Evolutionary conservation across 2,329 filamentous ascomycete genomes (phyloP).

Genomic region (Claviceps pazoutovae): DNA sequence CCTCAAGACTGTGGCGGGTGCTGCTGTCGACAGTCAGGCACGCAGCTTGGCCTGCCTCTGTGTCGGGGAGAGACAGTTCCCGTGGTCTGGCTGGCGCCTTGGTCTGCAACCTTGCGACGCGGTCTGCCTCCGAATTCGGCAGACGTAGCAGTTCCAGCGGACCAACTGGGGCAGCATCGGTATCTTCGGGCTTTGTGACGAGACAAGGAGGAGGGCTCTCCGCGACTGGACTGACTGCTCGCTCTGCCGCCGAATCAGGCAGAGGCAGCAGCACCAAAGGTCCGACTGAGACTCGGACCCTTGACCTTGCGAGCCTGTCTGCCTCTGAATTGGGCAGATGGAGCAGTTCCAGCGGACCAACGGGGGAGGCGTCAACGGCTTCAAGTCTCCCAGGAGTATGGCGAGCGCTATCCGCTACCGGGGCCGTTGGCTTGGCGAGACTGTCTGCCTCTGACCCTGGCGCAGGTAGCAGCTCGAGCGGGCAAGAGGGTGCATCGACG

Average conservation of each 20-base stretch:
- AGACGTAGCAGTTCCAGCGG: not conserved
- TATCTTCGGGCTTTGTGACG: not conserved
- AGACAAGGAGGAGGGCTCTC: no score
- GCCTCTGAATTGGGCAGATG: not conserved
- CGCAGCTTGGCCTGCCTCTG: no score
- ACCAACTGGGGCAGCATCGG: not conserved
- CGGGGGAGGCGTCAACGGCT: not conserved
- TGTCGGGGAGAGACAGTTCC: no score
- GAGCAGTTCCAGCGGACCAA: not conserved
- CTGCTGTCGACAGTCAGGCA: no score
- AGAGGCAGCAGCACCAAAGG: not conserved
- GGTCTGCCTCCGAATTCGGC: not conserved
- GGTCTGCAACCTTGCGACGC: not conserved
- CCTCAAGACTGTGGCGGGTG: no score
- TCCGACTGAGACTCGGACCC: not conserved
- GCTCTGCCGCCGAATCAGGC: not conserved
- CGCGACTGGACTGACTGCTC: not conserved
- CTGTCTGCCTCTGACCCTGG: no score
- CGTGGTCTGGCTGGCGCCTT: no score
- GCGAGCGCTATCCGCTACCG: no score
- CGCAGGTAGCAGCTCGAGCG: no score
- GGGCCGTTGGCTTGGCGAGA: no score
- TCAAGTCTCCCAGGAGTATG: not conserved
- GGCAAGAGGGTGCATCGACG: no score
- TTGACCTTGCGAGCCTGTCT: not conserved